phyloP scores from a whole-genome alignment of 106 monocot species.

The Dendrobium catenatum region DNA sequence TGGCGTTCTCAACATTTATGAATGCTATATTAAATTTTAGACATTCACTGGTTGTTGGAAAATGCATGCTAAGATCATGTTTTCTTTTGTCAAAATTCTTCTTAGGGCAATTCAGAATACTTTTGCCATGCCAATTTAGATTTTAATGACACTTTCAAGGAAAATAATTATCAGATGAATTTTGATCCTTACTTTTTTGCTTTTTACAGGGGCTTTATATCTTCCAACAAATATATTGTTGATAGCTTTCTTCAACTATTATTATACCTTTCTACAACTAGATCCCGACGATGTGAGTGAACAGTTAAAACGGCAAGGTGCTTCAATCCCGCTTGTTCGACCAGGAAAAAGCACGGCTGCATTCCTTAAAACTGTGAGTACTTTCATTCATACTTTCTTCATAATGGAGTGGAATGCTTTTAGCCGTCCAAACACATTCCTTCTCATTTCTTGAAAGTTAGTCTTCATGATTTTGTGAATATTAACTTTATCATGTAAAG shows the following conservation, averaged over 20 bases:
- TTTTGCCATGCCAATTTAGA: neutral
- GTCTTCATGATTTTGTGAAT: neutral
- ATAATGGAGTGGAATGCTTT: neutral
- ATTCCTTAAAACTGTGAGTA: constrained; percentile 83
- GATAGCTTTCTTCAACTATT: constrained; percentile 98
- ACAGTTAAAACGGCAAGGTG: constrained; percentile 95
- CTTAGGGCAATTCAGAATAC: neutral
- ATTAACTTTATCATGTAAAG: neutral
- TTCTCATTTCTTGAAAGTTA: neutral
- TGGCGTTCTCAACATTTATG: neutral
- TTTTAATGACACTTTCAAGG: neutral
- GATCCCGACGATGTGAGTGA: constrained; percentile 99
- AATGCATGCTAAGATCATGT: neutral
- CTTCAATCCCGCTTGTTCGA: constrained; percentile 94
- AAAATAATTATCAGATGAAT: neutral
- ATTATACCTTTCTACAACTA: constrained; percentile 97
- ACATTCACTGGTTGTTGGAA: neutral
- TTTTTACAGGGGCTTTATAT: constrained; percentile 65
- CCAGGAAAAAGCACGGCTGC: constrained; percentile 95
- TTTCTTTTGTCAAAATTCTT: neutral
- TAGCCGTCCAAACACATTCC: neutral
- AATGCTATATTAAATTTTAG: neutral
- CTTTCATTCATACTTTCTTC: neutral
- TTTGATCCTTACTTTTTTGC: neutral
- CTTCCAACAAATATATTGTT: constrained; percentile 90